Conservation (phyloP, 345 rosid genomes). For the Rhodamnia rubescens region DNA sequence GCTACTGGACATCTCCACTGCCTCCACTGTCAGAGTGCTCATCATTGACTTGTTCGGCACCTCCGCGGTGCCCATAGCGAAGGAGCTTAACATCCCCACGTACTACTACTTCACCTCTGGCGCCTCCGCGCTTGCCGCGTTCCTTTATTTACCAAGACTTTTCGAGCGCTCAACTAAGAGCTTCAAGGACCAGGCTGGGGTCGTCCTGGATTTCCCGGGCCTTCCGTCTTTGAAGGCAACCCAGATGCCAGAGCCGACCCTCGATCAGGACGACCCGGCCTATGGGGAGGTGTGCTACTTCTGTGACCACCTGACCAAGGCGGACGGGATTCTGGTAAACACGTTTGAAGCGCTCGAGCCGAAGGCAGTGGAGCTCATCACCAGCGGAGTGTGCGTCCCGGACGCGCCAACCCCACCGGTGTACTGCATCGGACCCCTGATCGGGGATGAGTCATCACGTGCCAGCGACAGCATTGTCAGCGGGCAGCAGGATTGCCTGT, state of each 20-base stretch:
- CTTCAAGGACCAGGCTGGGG: constrained; percentile 1
- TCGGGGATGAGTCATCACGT: background rate
- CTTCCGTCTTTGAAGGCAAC: constrained; percentile 1
- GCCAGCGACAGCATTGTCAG: background rate
- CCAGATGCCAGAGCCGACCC: constrained; percentile 3
- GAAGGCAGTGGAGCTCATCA: background rate
- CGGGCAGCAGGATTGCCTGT: background rate
- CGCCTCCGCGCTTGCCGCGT: background rate
- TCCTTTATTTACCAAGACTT: constrained; percentile 1
- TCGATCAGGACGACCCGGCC: background rate
- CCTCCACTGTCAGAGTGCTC: constrained; percentile 2
- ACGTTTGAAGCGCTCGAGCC: constrained; percentile 9
- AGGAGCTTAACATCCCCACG: constrained; percentile 6
- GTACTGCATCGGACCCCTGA: constrained; percentile 5
- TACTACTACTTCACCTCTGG: constrained; percentile 7
- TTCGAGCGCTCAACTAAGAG: background rate
- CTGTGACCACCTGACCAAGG: background rate
- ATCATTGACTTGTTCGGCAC: constrained; percentile 12
- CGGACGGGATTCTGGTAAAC: constrained; percentile 10
- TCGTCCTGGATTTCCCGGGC: background rate
- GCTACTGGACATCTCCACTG: background rate
- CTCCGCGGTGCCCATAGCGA: constrained; percentile 1
- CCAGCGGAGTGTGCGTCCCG: background rate
- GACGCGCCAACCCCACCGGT: background rate
- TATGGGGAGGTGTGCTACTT: background rate